Percentiles rank a stretch among this genome's conserved stretches.
Conservation (phyloP, 805 yeast genomes). For the Monosporozyma siamensis region DNA sequence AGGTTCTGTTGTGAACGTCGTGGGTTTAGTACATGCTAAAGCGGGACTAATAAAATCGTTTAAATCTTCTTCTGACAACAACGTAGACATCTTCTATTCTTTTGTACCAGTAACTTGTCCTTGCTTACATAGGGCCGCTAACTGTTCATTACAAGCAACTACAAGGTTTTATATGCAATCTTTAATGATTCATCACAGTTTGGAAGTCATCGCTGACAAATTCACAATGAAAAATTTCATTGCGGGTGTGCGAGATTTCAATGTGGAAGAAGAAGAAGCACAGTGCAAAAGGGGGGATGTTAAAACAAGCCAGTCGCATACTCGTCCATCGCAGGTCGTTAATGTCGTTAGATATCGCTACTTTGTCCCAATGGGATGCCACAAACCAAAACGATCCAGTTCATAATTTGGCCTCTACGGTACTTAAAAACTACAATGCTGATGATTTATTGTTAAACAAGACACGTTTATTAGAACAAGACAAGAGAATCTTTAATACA, state of each 20-base stretch:
- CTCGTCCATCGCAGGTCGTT: neutral
- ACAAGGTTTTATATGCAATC: too few relatives aligned
- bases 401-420: constrained; percentile 30
- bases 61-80: constrained; percentile 79
- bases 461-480: constrained; percentile 15
- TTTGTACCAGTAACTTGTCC: neutral
- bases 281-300: too few relatives aligned
- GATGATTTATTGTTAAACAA: constrained; percentile 28
- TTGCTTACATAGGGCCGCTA: too few relatives aligned
- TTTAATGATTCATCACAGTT: too few relatives aligned
- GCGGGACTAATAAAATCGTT: constrained; percentile 95
- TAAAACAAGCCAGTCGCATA: neutral
- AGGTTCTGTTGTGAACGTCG: constrained; percentile 28
- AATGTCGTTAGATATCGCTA: neutral
- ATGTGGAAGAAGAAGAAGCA: too few relatives aligned
- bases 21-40: constrained; percentile 88
- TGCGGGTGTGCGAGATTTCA: neutral
- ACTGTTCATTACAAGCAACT: too few relatives aligned
- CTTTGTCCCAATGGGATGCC: constrained; percentile 15
- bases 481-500: constrained; percentile 25
- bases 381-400: constrained; percentile 24
- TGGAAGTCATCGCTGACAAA: constrained; percentile 1
- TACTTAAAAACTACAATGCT: constrained; percentile 29
- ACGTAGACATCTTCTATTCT: constrained; percentile 57
- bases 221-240: too few relatives aligned